phyloP scores from a whole-genome alignment of 768 basidiomycete genomes.

The Sutorius australiensis region DNA sequence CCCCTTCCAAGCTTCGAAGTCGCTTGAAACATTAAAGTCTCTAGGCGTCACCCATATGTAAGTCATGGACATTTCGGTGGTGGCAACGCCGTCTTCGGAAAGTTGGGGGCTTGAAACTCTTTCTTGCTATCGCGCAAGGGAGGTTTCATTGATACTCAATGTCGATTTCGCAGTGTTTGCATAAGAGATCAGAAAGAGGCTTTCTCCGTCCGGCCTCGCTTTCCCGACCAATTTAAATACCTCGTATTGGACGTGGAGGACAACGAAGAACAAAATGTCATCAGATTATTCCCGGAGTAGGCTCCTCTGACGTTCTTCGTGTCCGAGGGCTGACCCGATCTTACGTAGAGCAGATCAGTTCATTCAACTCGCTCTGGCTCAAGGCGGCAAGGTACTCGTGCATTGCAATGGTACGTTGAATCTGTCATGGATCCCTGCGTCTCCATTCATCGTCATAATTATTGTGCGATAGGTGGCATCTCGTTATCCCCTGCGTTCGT shows the following conservation, averaged over 20 bases:
- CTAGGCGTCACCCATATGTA: constrained; percentile 85
- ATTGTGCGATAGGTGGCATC: constrained; percentile 61
- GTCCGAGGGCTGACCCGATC: neutral
- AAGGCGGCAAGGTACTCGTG: constrained; percentile 75
- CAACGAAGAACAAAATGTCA: constrained; percentile 92
- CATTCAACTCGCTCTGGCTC: constrained; percentile 57
- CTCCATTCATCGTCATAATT: neutral
- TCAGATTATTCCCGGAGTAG: constrained; percentile 83
- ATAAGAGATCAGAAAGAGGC: constrained; percentile 88
- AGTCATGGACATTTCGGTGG: constrained; percentile 6
- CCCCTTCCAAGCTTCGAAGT: constrained; percentile 86
- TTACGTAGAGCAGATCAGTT: constrained; percentile 64
- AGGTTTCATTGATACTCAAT: neutral
- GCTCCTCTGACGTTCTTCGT: constrained; percentile 19
- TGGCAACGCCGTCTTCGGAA: neutral
- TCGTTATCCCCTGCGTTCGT: constrained; percentile 85
- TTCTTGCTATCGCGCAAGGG: neutral
- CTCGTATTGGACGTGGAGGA: constrained; percentile 84
- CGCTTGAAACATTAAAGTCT: constrained; percentile 58
- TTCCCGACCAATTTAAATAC: constrained; percentile 75
- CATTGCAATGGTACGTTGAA: constrained; percentile 75
- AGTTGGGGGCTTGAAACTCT: neutral
- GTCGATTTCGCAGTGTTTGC: constrained; percentile 55
- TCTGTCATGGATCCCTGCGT: neutral
- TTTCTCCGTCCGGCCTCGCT: constrained; percentile 84